Conservation (phyloP, 139 green algal species). For the Ostreobium quekettii region DNA sequence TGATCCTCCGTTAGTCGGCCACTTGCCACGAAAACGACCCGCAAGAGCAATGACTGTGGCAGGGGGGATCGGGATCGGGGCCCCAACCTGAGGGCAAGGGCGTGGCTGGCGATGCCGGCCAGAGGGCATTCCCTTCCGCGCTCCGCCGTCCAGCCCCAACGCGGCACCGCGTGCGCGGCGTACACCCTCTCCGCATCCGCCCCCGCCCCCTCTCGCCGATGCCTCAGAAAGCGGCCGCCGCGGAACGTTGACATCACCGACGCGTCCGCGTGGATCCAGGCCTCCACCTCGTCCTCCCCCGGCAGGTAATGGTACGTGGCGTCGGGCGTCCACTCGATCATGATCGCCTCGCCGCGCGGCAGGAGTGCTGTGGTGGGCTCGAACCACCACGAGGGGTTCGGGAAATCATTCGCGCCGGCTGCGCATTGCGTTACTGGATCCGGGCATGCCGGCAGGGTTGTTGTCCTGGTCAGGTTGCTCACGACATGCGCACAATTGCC, state of each 20-base stretch:
- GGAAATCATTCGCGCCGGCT: slow-evolving; percentile 9
- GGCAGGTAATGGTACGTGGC: slow-evolving; percentile 32
- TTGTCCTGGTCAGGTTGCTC: not conserved
- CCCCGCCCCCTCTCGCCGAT: slow-evolving; percentile 8
- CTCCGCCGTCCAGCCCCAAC: not conserved
- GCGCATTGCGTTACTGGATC: not conserved
- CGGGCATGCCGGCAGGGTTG: too few relatives aligned
- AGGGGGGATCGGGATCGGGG: too few relatives aligned
- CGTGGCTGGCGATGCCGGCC: not conserved
- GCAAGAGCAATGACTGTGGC: too few relatives aligned
- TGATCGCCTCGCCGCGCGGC: slow-evolving; percentile 27
- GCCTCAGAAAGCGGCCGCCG: slow-evolving; percentile 27
- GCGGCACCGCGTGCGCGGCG: not conserved
- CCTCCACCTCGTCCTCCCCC: slow-evolving; percentile 34
- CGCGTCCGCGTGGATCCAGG: slow-evolving; percentile 48
- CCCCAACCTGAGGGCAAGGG: too few relatives aligned
- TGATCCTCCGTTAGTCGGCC: too few relatives aligned
- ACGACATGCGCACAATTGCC: too few relatives aligned
- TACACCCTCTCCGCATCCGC: not conserved
- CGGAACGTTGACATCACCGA: slow-evolving; percentile 29
- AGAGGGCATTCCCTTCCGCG: not conserved
- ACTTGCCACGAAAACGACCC: too few relatives aligned
- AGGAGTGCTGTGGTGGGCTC: slow-evolving; percentile 38
- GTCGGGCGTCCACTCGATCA: slow-evolving; percentile 46
- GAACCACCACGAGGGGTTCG: slow-evolving; percentile 37